phyloP scores from a whole-genome alignment of 768 basidiomycete species.

The Hygrophoropsis aurantiaca region DNA sequence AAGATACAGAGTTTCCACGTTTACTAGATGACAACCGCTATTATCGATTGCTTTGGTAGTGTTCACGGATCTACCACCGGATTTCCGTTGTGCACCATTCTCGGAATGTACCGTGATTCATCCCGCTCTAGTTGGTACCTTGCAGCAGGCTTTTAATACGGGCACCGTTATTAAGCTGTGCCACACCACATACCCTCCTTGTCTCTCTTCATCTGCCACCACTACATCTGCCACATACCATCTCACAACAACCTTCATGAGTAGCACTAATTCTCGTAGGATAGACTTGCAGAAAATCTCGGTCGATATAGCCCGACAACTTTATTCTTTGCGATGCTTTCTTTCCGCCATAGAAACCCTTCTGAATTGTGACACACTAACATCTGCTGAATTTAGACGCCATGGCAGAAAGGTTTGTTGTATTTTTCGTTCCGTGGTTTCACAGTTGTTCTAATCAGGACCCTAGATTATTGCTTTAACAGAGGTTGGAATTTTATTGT shows the following conservation, averaged over 20 bases:
- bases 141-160: conserved; percentile 13
- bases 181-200: conserved; percentile 23
- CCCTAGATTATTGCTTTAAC: conserved; percentile 47
- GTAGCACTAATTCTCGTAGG: conserved; percentile 11
- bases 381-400: conserved; percentile 18
- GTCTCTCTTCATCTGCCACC: conserved; percentile 10
- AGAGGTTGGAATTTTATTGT: conserved; percentile 41
- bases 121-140: conserved; percentile 20
- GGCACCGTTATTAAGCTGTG: conserved; percentile 17
- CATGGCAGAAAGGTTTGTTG: conserved; percentile 26
- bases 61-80: not conserved
- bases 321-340: conserved; percentile 29
- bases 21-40: not conserved
- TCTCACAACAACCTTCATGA: not conserved
- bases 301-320: conserved; percentile 26
- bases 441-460: conserved; percentile 7
- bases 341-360: conserved; percentile 27
- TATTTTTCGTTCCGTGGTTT: not conserved
- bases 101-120: conserved; percentile 33
- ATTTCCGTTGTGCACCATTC: conserved; percentile 8
- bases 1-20: not conserved
- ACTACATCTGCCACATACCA: conserved; percentile 1
- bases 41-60: not conserved
- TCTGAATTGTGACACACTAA: conserved; percentile 14
- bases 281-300: conserved; percentile 24